phyloP scores from a whole-genome alignment of 2,329 filamentous ascomycete genomes.

The Cercospora citrullina region DNA sequence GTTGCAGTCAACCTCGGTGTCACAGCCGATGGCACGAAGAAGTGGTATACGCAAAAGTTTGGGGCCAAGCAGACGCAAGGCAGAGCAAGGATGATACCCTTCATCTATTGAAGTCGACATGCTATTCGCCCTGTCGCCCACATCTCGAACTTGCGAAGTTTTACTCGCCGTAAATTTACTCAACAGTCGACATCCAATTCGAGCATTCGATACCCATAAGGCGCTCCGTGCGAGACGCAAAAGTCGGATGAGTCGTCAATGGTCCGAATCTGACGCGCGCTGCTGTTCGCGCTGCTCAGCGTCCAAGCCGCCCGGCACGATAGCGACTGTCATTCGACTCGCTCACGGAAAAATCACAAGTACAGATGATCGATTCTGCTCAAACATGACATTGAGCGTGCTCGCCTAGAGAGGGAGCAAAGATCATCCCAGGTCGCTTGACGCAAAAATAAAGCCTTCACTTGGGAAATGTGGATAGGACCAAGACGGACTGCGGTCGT shows the following conservation, averaged over 20 bases:
- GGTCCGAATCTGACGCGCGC: neutral
- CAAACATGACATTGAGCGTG: neutral
- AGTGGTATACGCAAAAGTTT: constrained; percentile 79
- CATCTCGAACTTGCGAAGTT: too few species aligned
- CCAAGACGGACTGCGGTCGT: neutral
- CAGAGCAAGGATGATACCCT: constrained; percentile 76
- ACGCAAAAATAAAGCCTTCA: neutral
- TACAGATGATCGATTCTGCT: neutral
- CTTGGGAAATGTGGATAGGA: neutral
- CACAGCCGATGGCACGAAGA: constrained; percentile 73
- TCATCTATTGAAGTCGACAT: constrained; percentile 43
- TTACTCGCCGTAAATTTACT: neutral
- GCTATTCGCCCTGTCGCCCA: neutral
- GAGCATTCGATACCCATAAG: neutral
- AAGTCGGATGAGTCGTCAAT: neutral
- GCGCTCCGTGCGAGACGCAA: neutral
- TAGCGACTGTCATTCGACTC: neutral
- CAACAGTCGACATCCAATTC: neutral
- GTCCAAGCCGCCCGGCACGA: neutral
- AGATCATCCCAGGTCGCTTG: neutral
- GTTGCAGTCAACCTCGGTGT: constrained; percentile 77
- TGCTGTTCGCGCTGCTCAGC: neutral
- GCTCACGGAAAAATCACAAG: neutral
- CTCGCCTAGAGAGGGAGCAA: neutral
- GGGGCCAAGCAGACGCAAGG: constrained; percentile 61